Evolutionary conservation across 2,329 filamentous ascomycete species (phyloP), one percentile per base, ranked within the genome.

Genomic region (Trichoderma endophyticum): DNA sequence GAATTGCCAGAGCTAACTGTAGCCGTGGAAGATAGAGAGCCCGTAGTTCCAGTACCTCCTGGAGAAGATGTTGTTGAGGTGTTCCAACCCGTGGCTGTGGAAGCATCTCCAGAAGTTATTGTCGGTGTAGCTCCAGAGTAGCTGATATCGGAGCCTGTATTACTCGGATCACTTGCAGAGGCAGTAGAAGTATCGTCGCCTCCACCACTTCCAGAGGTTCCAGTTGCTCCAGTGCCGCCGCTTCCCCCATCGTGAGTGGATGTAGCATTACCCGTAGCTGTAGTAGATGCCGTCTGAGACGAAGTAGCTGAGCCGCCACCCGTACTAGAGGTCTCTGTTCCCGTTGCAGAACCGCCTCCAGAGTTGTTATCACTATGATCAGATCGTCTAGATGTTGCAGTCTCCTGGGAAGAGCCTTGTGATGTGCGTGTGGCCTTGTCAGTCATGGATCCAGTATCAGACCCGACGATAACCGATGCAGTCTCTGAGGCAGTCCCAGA

Each of bases 401-500:
- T 69, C n/a, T 11, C 60, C 11, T 62, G 62, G 14, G 60, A 70
- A 51, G 71, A 24, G 14, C 26, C 54, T 4, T 26, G 24, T 11
- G 61, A 59, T 15, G 71, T 70, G 9, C 34, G 63, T 11, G 71
- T 63, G 32, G 28, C 64, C 3, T 70, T 66, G 6, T 36, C 67
- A 4, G 71, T 72, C 66, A 72, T 64, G 12, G 71, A 70, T 6
- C 67, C 71, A 7, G 66, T 66, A 62, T 72, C 71, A 32, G 71
- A 70, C 3, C 59, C 60, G 6, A 54, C 24, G 4, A 71, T 69
- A 3, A 34, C 64, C 6, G 65, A 59, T n/a, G 18, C 32, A 28
- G 65, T 57, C 14, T 8, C 43, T 3, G 67, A 59, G 5, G 21
- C 36, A 43, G 34, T 18, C 2, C 5, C 61, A 26, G 39, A 21